Evolutionary conservation across 192 early-diverging fungal genomes (phyloP), one percentile per base, ranked within the genome.

Genomic region (Backusella luteola): DNA sequence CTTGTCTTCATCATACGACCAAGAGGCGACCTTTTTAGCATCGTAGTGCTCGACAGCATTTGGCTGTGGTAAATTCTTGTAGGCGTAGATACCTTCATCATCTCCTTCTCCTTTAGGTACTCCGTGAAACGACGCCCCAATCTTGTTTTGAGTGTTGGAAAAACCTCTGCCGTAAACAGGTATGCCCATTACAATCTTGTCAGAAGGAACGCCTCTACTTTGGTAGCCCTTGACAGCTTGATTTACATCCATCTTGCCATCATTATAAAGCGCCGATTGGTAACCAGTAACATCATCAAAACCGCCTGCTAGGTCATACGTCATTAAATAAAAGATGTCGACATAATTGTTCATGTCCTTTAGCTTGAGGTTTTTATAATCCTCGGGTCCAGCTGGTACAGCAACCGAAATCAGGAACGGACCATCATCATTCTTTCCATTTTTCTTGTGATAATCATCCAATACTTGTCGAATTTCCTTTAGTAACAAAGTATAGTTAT

Each of bases 91-190:
- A 1, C 97, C 97, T 59, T 89, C 80, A 79, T 99, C 97, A 79
- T 99, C 97, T 93, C 95, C 96, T 3, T 89, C 90, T 29, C 94
- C 94, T 52, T 89, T 79, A 2, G 91, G 89, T 23, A 92, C 85
- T 6, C 96, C 96, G 19, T 77, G 73, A 70, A 93, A 95, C 26
- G 83, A 66, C 26, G 87, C 79, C 2, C 89, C 90, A 11, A 91
- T 78, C 3, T 91, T 91, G 68, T 86, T 80, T 69, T 86, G 79
- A 14, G 96, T 95, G 73, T 93, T 93, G 69, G 88, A 87, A 84
- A 99, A 99, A 2, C 90, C 94, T 19, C 98, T 89, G 5, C 94
- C 96, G 83, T 97, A 99, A 76, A 96, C 90, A 26, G 94, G 94
- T 52, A 94, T 90, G 11, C 98, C 98, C 66, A 98, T 86, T 1